Conservation (phyloP, 1,284 basidiomycete genomes). For the Earliella scabrosa region DNA sequence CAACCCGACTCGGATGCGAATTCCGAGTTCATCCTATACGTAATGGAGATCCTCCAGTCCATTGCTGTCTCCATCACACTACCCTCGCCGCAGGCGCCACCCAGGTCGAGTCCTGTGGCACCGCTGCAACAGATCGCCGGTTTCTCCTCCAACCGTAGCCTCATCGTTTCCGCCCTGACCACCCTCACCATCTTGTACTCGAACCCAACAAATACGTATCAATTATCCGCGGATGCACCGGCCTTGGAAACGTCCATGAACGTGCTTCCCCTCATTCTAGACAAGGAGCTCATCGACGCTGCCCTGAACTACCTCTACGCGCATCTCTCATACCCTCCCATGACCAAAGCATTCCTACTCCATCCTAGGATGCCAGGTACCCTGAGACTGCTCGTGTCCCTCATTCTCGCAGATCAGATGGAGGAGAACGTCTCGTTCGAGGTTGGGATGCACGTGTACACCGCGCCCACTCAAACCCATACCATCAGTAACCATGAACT, state of each 20-base stretch:
- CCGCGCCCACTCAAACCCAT: slow-evolving; percentile 53
- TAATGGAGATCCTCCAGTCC: slow-evolving; percentile 63
- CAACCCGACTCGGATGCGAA: slow-evolving; percentile 61
- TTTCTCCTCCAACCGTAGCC: slow-evolving; percentile 67
- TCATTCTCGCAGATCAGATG: slow-evolving; percentile 70
- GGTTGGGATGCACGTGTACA: slow-evolving; percentile 58
- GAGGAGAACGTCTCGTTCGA: slow-evolving; percentile 68
- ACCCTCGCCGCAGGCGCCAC: slow-evolving; percentile 32
- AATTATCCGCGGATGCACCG: slow-evolving; percentile 56
- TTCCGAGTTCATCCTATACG: slow-evolving; percentile 69
- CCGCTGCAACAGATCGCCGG: slow-evolving; percentile 49
- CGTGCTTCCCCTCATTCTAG: slow-evolving; percentile 75
- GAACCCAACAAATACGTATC: slow-evolving; percentile 59
- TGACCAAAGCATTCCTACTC: slow-evolving; percentile 78
- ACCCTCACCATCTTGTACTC: slow-evolving; percentile 64
- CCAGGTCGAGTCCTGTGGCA: slow-evolving; percentile 34
- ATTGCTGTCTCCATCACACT: slow-evolving; percentile 35
- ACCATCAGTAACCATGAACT: slow-evolving; percentile 60
- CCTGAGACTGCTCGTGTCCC: slow-evolving; percentile 66
- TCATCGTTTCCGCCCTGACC: slow-evolving; percentile 68
- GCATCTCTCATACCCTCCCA: slow-evolving; percentile 73
- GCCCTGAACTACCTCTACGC: slow-evolving; percentile 78
- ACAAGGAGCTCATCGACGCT: slow-evolving; percentile 69
- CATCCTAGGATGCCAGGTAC: slow-evolving; percentile 70
- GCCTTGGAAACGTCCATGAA: slow-evolving; percentile 65